phyloP scores from a whole-genome alignment of 768 basidiomycete genomes.

The Tubosaeta sp. region DNA sequence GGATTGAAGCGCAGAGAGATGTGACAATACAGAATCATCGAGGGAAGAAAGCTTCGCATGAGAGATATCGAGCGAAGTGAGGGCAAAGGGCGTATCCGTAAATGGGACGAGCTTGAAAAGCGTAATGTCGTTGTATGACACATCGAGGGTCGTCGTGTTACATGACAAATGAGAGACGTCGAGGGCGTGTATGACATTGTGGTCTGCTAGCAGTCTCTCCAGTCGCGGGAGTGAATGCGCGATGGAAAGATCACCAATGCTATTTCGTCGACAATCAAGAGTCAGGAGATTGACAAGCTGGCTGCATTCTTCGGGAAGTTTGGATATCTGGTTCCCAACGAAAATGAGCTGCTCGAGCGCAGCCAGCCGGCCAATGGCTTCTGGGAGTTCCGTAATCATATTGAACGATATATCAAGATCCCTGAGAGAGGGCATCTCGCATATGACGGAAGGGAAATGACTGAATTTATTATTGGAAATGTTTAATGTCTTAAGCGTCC shows the following conservation, averaged over 20 bases:
- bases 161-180: conserved; percentile 71
- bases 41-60: conserved; percentile 83
- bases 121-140: conserved; percentile 87
- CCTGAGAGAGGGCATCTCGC: conserved; percentile 63
- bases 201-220: conserved; percentile 65
- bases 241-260: conserved; percentile 67
- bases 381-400: conserved; percentile 74
- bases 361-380: conserved; percentile 66
- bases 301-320: conserved; percentile 60
- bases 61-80: conserved; percentile 82
- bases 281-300: conserved; percentile 56
- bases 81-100: conserved; percentile 43
- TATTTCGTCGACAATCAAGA: conserved; percentile 86
- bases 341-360: conserved; percentile 70
- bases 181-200: conserved; percentile 78
- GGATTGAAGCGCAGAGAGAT: conserved; percentile 64
- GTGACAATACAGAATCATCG: conserved; percentile 67
- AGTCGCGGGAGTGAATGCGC: conserved; percentile 69
- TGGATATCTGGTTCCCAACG: conserved; percentile 79
- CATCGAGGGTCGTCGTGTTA: conserved; percentile 57
- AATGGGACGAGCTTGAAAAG: conserved; percentile 60
- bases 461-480: conserved; percentile 96
- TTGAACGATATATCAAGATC: conserved; percentile 97
- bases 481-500: conserved; percentile 71
- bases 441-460: conserved; percentile 68